phyloP scores from a whole-genome alignment of 164 flowering plant species.

The Sedum album region DNA sequence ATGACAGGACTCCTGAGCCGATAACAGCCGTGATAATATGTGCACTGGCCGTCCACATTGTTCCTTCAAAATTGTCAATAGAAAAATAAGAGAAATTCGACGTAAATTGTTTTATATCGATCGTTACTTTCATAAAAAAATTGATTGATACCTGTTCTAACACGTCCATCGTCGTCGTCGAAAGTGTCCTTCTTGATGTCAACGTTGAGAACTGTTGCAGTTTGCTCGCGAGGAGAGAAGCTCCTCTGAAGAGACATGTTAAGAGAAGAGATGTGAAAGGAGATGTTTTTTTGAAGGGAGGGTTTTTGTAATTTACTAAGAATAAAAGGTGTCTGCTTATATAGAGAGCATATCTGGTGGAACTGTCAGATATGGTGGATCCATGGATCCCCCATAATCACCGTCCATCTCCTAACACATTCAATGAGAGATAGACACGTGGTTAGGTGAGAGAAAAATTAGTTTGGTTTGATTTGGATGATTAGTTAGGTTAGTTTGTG shows the following conservation, averaged over 20 bases:
- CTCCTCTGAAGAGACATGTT: neutral
- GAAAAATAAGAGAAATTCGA: neutral
- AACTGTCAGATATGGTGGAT: too few species aligned
- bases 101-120: neutral
- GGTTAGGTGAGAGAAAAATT: too few species aligned
- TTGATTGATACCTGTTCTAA: neutral
- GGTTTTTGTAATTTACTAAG: too few species aligned
- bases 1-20: constrained; percentile 87
- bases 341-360: neutral
- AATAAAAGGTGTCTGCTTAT: too few species aligned
- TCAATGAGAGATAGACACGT: too few species aligned
- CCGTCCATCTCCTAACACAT: too few species aligned
- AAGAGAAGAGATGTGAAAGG: neutral
- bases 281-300: neutral
- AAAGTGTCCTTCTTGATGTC: neutral
- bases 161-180: neutral
- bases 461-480: too few species aligned
- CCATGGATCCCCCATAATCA: too few species aligned
- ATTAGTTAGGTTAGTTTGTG: too few species aligned
- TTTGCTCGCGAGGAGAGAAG: neutral
- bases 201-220: neutral
- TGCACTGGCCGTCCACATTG: constrained; percentile 83
- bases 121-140: neutral
- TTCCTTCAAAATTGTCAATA: constrained; percentile 37
- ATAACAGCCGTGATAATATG: constrained; percentile 96